Evolutionary conservation across 768 basidiomycete genomes (phyloP).

Genomic region (Zangia roseola): DNA sequence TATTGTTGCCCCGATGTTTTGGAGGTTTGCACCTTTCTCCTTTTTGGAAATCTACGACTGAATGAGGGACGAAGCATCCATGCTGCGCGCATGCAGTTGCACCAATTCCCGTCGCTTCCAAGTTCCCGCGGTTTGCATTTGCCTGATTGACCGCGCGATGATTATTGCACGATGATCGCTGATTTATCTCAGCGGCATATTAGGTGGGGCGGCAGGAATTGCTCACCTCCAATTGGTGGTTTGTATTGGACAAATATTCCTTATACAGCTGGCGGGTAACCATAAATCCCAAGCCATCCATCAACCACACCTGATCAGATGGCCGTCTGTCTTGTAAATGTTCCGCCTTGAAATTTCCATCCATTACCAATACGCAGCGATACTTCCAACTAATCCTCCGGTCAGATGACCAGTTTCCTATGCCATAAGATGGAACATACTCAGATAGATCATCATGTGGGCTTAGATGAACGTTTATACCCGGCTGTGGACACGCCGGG

Average conservation of each 20-base stretch:
- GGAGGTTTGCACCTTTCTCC: conserved; percentile 17
- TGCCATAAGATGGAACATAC: too few species aligned
- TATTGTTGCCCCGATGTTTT: too few species aligned
- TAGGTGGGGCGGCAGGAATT: too few species aligned
- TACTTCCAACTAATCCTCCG: conserved; percentile 6
- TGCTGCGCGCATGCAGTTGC: neutral
- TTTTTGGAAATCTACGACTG: conserved; percentile 23
- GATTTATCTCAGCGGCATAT: too few species aligned
- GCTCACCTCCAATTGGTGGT: neutral
- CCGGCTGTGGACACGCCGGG: conserved; percentile 28
- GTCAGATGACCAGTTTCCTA: too few species aligned
- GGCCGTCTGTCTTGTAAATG: neutral
- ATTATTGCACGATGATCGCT: neutral
- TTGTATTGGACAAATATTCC: neutral
- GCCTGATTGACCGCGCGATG: neutral
- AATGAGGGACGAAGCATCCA: conserved; percentile 23
- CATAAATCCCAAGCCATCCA: neutral
- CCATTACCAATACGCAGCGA: conserved; percentile 4
- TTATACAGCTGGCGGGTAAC: neutral
- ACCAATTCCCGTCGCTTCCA: neutral
- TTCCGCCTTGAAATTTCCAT: conserved; percentile 27
- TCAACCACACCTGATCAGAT: neutral
- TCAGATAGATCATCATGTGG: conserved; percentile 7
- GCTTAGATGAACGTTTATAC: conserved; percentile 18
- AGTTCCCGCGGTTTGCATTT: neutral